A percentile compares a stretch with the other conserved stretches of the same genome.
Evolutionary conservation across 768 basidiomycete genomes (phyloP).

Genomic region (Lactifluus subvellereus): DNA sequence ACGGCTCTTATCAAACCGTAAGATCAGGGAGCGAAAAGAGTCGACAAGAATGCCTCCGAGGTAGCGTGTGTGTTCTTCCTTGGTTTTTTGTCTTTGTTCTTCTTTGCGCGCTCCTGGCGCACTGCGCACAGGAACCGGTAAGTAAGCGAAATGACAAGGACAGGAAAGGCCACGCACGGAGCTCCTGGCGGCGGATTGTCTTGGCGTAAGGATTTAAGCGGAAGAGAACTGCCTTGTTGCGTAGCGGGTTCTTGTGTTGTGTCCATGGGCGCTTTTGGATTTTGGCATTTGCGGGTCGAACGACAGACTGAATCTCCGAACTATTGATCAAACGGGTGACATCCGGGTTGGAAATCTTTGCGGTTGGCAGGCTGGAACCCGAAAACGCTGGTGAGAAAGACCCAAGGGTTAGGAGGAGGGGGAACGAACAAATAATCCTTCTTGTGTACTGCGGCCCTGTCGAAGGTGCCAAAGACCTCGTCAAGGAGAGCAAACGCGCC

Average conservation of each 20-base stretch:
- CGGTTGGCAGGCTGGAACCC: slow-evolving; percentile 68
- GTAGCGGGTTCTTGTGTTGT: slow-evolving; percentile 98
- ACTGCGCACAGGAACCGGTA: slow-evolving; percentile 38
- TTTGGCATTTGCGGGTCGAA: slow-evolving; percentile 84
- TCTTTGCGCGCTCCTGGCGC: slow-evolving; percentile 71
- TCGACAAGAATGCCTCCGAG: slow-evolving; percentile 78
- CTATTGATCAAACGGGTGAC: slow-evolving; percentile 98
- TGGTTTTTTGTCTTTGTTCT: slow-evolving; percentile 56
- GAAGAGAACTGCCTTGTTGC: slow-evolving; percentile 93
- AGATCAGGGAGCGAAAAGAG: slow-evolving; percentile 76
- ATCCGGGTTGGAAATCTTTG: slow-evolving; percentile 97
- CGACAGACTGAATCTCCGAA: slow-evolving; percentile 94
- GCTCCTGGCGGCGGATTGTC: slow-evolving; percentile 82
- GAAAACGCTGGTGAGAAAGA: background rate
- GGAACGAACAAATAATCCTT: slow-evolving; percentile 74
- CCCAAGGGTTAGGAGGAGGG: slow-evolving; percentile 1
- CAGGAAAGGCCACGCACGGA: slow-evolving; percentile 50
- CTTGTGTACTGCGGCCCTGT: slow-evolving; percentile 80
- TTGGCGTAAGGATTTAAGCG: slow-evolving; percentile 99
- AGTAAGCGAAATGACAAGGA: background rate
- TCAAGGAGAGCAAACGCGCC: slow-evolving; percentile 89
- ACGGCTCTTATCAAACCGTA: slow-evolving; percentile 5
- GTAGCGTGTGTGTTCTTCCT: slow-evolving; percentile 56
- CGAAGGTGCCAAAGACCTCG: slow-evolving; percentile 92
- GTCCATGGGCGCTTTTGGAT: slow-evolving; percentile 91